Evolutionary conservation across 805 yeast genomes (phyloP), one percentile per base, ranked within the genome.

Genomic region (Wickerhamomyces kurtzmanii): DNA sequence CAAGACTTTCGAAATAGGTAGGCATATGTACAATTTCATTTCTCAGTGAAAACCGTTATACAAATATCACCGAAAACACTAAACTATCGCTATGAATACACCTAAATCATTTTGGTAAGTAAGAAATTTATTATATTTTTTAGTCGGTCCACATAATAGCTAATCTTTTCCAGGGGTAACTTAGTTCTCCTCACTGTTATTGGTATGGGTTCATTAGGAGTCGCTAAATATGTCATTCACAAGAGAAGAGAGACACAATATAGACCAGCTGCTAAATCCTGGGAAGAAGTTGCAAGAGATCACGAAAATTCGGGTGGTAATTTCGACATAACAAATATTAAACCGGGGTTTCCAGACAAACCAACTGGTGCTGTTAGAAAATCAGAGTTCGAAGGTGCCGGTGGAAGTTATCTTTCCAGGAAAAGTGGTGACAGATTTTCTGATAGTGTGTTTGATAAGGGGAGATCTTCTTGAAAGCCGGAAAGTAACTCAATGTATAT

Each of bases 341-440:
- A 64, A 37, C 81, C 80, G 1, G 82, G 82, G 1, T 64, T 71
- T 29, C 78, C 78, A 8, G 53, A 49, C 24, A 47, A 54, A 11
- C 57, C 55, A 2, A 46, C 49, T 5, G 44, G 42, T 15, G 55
- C 52, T 14, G 42, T 52, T 24, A 55, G 86, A 35, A 72, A 73
- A 36, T 70, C 78, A 29, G 73, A 68, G 41, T 81, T 65, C 43
- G 82, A 76, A 39, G 89, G 86, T 5, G 62, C 78, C 1, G 83
- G 84, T 1, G 57, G 57, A 30, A 68, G 82, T 26, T 75, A 75
- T 31, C 49, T 56, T 21, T 57, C 73, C n/a, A 61, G 82, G 42
- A 67, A 57, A 31, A 53, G 64, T 11, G 83, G 82, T 35, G 86
- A 75, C 42, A 53, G 47, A 34, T 38, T 47, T 27, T 39, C 47